Conservation (phyloP, 106 monocot species). For the Gastrodia elata region DNA sequence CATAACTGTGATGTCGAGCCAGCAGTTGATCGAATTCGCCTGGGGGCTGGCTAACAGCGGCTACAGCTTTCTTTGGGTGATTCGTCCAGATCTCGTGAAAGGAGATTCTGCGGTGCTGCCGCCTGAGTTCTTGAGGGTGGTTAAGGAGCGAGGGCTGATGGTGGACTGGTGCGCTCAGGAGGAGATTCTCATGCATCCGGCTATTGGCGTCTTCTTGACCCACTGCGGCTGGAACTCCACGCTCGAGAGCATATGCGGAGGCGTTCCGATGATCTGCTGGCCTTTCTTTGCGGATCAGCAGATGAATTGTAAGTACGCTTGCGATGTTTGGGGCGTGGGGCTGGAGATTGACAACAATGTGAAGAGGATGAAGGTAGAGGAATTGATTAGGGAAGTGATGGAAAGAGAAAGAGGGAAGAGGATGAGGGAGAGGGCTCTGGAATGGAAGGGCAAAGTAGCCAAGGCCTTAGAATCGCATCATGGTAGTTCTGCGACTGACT, state of each 20-base stretch:
- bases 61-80: conserved; percentile 9
- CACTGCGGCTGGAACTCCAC: conserved; percentile 82
- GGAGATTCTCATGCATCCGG: conserved; percentile 7
- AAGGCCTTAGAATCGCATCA: not conserved
- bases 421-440: conserved; percentile 7
- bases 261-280: conserved; percentile 30
- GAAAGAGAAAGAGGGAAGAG: conserved; percentile 9
- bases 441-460: conserved; percentile 8
- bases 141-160: not conserved
- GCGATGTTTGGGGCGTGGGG: conserved; percentile 10
- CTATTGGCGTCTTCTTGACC: conserved; percentile 33
- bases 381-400: conserved; percentile 15
- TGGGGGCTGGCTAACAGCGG: conserved; percentile 15
- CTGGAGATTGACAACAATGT: conserved; percentile 15
- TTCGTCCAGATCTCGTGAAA: conserved; percentile 13
- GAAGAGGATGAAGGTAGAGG: conserved; percentile 12
- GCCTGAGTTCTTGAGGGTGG: conserved; percentile 1
- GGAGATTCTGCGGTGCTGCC: conserved; percentile 11
- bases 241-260: conserved; percentile 25
- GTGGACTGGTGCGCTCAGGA: conserved; percentile 15
- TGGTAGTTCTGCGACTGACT: conserved; percentile 11
- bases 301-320: conserved; percentile 16
- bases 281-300: conserved; percentile 29
- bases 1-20: conserved; percentile 7
- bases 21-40: conserved; percentile 15